Evolutionary conservation across 2,329 filamentous ascomycete genomes (phyloP).

Genomic region (Penicillium sp.): DNA sequence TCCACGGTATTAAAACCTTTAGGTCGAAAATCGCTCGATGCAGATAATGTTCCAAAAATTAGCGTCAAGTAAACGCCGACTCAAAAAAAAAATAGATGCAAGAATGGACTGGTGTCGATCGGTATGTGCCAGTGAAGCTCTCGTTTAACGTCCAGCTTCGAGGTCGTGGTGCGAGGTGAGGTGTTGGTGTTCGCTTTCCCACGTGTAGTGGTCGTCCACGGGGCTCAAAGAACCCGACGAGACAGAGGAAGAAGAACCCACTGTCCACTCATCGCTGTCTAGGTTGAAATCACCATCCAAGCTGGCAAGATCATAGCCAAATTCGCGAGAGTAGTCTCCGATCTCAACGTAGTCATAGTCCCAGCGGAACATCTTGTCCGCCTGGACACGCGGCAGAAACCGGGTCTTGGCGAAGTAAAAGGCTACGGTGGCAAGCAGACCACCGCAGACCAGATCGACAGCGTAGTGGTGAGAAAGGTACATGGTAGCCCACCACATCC

Average conservation of each 20-base stretch:
- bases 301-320: constrained; percentile 55
- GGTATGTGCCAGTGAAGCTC: constrained; percentile 23
- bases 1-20: constrained; percentile 35
- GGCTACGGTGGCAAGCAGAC: constrained; percentile 68
- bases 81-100: constrained; percentile 31
- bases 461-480: constrained; percentile 97
- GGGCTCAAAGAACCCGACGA: constrained; percentile 63
- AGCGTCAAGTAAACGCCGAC: constrained; percentile 41
- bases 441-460: constrained; percentile 84
- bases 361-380: constrained; percentile 84
- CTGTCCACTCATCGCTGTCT: constrained; percentile 85
- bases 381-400: constrained; percentile 77
- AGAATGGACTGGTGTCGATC: constrained; percentile 20
- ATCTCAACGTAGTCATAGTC: constrained; percentile 91
- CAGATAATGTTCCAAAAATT: constrained; percentile 35
- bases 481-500: constrained; percentile 99
- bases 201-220: constrained; percentile 55
- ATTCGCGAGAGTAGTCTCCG: constrained; percentile 58
- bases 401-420: constrained; percentile 79
- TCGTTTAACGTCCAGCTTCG: constrained; percentile 37
- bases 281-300: constrained; percentile 55
- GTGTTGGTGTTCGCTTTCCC: constrained; percentile 42
- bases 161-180: constrained; percentile 39
- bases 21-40: constrained; percentile 41
- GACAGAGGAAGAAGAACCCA: constrained; percentile 75